Conservation (phyloP, 106 monocot genomes). For the Agapanthus africanus region DNA sequence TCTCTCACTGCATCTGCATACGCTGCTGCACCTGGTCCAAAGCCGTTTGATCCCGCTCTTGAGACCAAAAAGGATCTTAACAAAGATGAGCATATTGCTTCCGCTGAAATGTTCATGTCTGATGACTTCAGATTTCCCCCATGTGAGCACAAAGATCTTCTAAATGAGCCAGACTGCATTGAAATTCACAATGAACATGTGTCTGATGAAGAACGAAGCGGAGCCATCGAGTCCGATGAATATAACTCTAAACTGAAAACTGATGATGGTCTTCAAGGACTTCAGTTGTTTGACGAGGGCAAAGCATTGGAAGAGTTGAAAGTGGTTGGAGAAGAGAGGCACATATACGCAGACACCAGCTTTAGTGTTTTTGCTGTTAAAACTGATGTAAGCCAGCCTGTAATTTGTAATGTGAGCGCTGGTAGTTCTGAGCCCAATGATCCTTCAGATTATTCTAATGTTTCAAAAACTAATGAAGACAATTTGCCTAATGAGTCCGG, state of each 20-base stretch:
- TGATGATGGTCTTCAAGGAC: slow-evolving; percentile 17
- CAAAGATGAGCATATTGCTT: slow-evolving; percentile 1
- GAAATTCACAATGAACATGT: slow-evolving; percentile 27
- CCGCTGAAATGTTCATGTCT: slow-evolving; percentile 52
- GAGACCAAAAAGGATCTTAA: slow-evolving; percentile 2
- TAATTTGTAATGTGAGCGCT: slow-evolving; percentile 11
- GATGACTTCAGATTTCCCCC: slow-evolving; percentile 66
- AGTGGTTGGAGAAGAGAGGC: neutral
- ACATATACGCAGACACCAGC: slow-evolving; percentile 21
- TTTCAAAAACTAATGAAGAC: slow-evolving; percentile 14
- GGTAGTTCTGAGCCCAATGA: slow-evolving; percentile 13
- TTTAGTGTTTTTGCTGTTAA: slow-evolving; percentile 20
- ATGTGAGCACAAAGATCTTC: slow-evolving; percentile 51
- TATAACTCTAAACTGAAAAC: neutral
- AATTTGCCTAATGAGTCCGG: slow-evolving; percentile 14
- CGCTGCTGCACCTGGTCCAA: slow-evolving; percentile 48
- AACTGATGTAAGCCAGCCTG: slow-evolving; percentile 10
- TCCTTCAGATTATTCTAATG: slow-evolving; percentile 13
- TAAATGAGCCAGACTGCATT: slow-evolving; percentile 23
- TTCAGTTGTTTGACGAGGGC: slow-evolving; percentile 30
- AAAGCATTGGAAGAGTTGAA: slow-evolving; percentile 23
- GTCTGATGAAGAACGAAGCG: slow-evolving; percentile 10
- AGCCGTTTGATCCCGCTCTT: slow-evolving; percentile 12
- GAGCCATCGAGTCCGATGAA: slow-evolving; percentile 7
- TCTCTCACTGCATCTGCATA: slow-evolving; percentile 72